Evolutionary conservation across 1,284 basidiomycete species (phyloP), one percentile per base, ranked within the genome.

Genomic region (Sparassis latifolia): DNA sequence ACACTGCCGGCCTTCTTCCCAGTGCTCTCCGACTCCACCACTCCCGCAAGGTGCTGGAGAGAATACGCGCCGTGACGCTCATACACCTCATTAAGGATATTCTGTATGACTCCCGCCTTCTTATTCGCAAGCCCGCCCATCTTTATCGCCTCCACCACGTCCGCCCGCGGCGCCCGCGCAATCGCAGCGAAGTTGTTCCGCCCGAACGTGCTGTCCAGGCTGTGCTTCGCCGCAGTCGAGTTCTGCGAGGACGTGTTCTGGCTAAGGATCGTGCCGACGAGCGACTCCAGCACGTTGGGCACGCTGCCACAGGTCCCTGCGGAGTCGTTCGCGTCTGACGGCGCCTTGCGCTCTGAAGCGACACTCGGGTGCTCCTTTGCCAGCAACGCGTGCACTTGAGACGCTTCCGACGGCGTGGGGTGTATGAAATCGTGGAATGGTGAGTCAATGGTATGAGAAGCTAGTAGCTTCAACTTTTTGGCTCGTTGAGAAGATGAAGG

Each of bases 81-180:
- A 54, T 80, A 72, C 33, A 85, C 70, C 4, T 75, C 69, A 4
- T 58, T 52, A 27, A 88, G 66, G 1, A 86, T 69, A 29, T 69
- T 75, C 62, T 84, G 79, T 49, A 91, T 89, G 37, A 78, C 82
- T 45, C 72, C 78, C 0, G 80, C 78, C 62, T 92, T 92, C 65
- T 82, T 84, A 58, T 83, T 82, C 42, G 86, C 86, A 5, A 91
- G 72, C 0, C 89, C 89, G 10, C 87, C 88, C 27, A 75, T 77
- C 41, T 76, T 72, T 51, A 90, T 84, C 0, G 83, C 74, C 4
- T 82, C 77, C 3, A 78, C 79, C 28, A 91, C 67, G 44, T 72
- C 71, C 3, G 66, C 68, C 43, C 69, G 69, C 1, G 76, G 72
- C 1, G 84, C 81, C 0, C 60, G 54, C 1, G 77, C 79, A 46